Evolutionary conservation across 805 yeast genomes (phyloP).

Genomic region (Hanseniaspora hatyaiensis): DNA sequence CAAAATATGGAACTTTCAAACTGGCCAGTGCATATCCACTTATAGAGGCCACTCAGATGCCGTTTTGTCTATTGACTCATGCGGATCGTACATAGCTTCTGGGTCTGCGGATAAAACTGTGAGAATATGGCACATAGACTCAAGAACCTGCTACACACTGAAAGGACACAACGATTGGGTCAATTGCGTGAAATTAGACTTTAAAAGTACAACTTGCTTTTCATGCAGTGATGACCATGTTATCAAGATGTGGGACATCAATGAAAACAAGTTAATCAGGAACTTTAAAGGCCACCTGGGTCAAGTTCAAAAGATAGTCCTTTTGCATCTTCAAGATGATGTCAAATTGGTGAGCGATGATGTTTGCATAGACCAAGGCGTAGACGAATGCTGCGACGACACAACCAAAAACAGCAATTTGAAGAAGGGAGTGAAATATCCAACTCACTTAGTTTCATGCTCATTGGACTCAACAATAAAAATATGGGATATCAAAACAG

Average conservation of each 20-base stretch:
- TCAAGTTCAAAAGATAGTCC: constrained; percentile 85
- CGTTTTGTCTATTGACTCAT: constrained; percentile 73
- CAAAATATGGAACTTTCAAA: constrained; percentile 89
- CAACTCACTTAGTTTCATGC: constrained; percentile 76
- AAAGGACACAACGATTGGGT: constrained; percentile 93
- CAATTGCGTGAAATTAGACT: constrained; percentile 76
- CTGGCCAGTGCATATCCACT: constrained; percentile 88
- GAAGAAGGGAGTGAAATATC: constrained; percentile 35
- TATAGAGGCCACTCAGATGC: constrained; percentile 85
- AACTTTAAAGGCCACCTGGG: constrained; percentile 84
- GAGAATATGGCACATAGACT: constrained; percentile 92
- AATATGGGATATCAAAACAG: constrained; percentile 79
- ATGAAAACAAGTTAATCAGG: constrained; percentile 63
- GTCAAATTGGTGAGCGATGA: constrained; percentile 38
- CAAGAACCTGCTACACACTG: constrained; percentile 80
- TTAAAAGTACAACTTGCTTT: constrained; percentile 63
- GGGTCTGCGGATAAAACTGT: constrained; percentile 90
- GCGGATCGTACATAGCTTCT: constrained; percentile 69
- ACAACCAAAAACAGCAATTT: constrained; percentile 19
- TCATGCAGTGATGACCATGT: constrained; percentile 89
- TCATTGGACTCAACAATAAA: constrained; percentile 88
- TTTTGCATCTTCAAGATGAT: constrained; percentile 60
- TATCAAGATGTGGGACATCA: constrained; percentile 87
- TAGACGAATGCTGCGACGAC: constrained; percentile 16
- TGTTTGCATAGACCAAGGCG: constrained; percentile 17